Evolutionary conservation across 208 protist species (phyloP), one percentile per base, ranked within the genome.

Genomic region (Blastocrithidia nonstop): DNA sequence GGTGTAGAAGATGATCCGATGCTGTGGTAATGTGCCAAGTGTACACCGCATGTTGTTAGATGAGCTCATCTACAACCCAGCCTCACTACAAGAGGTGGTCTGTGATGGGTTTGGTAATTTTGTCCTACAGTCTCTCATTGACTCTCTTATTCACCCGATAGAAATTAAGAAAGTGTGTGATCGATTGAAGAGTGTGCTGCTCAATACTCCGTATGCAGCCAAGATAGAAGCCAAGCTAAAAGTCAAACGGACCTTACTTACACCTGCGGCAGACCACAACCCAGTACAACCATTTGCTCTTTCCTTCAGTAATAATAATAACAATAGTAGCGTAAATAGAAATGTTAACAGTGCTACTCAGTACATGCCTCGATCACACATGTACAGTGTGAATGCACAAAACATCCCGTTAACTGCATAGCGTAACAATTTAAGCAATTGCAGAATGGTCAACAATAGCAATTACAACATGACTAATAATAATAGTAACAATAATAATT

Each of bases 91-190:
- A 48, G 68, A 85, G 57, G 41, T 87, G 42, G 68, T 86, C 35
- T 63, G 61, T 35, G 78, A 92, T 57, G 42, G 39, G 29, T 93
- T 67, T 50, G 84, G 84, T 15, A 93, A 93, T 61, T 93, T 87
- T 51, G 84, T 89, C 4, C 57, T 90, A 38, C 84, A 90, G 59
- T 57, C 70, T 27, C 48, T 90, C 40, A 67, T 86, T 27, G 66
- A 71, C 27, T 66, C 59, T 17, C 61, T 45, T 24, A 51, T 55
- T 7, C 50, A 77, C 41, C 45, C 67, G 11, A 61, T 45, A 42
- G 79, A 89, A 51, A 16, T 82, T 22, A 78, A 78, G 54, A 65
- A 66, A 32, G 62, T 89, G 21, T 59, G 54, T 47, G 71, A 89
- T 32, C 66, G 74, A 11, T 69, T 89, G 28, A 63, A 61, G 25